A percentile compares a stretch with the other conserved stretches of the same genome.
Conservation (phyloP, 2,329 filamentous ascomycete species). For the Xylariaceae sp. region DNA sequence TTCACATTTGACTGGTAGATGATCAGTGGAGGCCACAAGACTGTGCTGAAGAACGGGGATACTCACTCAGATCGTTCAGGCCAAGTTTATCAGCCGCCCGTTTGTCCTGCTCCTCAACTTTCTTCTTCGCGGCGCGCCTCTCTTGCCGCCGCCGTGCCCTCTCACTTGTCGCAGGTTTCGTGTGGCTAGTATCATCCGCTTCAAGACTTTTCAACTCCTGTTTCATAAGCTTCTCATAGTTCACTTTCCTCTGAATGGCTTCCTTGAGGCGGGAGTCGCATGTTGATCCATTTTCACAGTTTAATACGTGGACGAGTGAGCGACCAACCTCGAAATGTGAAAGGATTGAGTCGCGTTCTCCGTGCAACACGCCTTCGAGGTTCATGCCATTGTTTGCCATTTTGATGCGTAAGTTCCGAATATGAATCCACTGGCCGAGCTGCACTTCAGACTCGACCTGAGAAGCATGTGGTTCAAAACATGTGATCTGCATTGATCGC, state of each 20-base stretch:
- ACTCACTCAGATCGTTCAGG: constrained; percentile 32
- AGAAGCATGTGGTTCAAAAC: constrained; percentile 62
- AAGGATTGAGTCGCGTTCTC: constrained; percentile 47
- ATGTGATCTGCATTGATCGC: constrained; percentile 63
- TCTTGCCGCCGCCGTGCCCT: constrained; percentile 29
- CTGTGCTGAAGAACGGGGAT: background rate
- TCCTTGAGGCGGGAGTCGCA: constrained; percentile 48
- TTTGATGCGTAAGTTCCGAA: constrained; percentile 71
- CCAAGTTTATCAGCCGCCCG: constrained; percentile 27
- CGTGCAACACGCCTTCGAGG: constrained; percentile 68
- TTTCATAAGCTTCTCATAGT: constrained; percentile 49
- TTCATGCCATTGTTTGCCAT: constrained; percentile 44
- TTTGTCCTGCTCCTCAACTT: constrained; percentile 28
- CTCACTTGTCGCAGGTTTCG: constrained; percentile 18
- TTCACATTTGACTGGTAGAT: constrained; percentile 43
- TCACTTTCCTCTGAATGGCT: constrained; percentile 57
- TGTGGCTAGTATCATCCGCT: constrained; percentile 6
- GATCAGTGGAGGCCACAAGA: constrained; percentile 14
- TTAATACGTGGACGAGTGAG: constrained; percentile 53
- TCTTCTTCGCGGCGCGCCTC: constrained; percentile 24
- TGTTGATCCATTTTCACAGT: constrained; percentile 37
- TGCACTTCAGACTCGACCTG: constrained; percentile 53
- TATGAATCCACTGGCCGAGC: constrained; percentile 55
- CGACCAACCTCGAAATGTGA: constrained; percentile 50
- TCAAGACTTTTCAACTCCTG: constrained; percentile 23